phyloP scores from a whole-genome alignment of 192 early-diverging fungal species.

The Chytriomyces sp. region DNA sequence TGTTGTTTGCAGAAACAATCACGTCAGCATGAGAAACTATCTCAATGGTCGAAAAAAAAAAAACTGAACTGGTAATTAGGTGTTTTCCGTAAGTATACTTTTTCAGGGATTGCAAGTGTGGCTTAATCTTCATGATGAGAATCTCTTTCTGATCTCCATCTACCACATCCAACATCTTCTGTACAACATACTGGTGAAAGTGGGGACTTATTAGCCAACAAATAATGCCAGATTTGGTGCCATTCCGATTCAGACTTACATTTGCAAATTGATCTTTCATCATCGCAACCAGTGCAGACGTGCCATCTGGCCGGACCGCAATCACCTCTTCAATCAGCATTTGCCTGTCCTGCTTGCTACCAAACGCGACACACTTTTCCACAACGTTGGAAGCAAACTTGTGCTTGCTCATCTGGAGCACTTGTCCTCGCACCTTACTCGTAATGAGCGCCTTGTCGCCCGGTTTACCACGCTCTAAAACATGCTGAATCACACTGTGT shows the following conservation, averaged over 20 bases:
- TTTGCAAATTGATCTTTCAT: constrained; percentile 99
- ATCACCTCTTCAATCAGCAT: constrained; percentile 93
- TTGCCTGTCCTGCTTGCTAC: constrained; percentile 84
- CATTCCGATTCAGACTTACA: background rate
- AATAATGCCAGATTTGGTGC: background rate
- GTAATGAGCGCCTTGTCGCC: constrained; percentile 87
- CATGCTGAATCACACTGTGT: constrained; percentile 88
- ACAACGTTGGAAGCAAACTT: constrained; percentile 99
- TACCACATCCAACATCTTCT: constrained; percentile 99
- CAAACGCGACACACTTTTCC: constrained; percentile 96
- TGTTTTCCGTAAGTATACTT: constrained; percentile 99
- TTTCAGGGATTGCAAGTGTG: constrained; percentile 87
- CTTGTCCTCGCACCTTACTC: constrained; percentile 88
- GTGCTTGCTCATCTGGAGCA: constrained; percentile 93
- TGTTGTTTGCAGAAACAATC: constrained; percentile 4
- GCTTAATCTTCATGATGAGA: constrained; percentile 89
- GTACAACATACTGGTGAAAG: constrained; percentile 82
- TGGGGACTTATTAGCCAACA: background rate
- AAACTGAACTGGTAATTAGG: constrained; percentile 73
- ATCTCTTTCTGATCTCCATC: constrained; percentile 87
- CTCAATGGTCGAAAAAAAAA: background rate
- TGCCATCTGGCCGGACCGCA: constrained; percentile 81
- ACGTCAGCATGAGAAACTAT: background rate
- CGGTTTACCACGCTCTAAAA: constrained; percentile 90
- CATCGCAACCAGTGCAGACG: constrained; percentile 87